Evolutionary conservation across 257 asterid genomes (phyloP), one percentile per base, ranked within the genome.

Genomic region (Cruciata laevipes): DNA sequence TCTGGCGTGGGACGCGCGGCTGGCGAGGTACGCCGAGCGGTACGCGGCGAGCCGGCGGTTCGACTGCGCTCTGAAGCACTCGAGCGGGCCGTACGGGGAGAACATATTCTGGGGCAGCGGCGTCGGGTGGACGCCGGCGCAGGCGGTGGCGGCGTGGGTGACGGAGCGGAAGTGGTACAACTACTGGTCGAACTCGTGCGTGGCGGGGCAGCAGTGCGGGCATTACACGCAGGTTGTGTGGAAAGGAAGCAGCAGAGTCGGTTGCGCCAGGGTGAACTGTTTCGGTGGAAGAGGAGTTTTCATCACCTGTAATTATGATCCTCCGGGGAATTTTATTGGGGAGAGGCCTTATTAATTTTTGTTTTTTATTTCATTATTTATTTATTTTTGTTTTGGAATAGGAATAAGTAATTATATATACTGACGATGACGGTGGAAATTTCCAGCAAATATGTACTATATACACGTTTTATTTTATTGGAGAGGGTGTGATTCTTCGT

Each of bases 101-200:
- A 83, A 83, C 68, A 83, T 81, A 0, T 83, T 83, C 52, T 83
- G 88, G 86, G 86, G 86, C 0, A 68, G 86, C 63, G 86, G 86
- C 7, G 25, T 0, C 7, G 78, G 71, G 37, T 81, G 86, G 86
- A 63, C 66, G 9, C 84, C 88, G 40, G 20, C 58, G n/a, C 79
- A 83, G 69, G 88, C 88, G 4, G 83, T 76, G 1, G 16, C 56
- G 32, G 88, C 80, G 11, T 83, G 88, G 88, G 76, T 63, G 47
- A 62, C 74, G 61, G 88, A 83, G 67, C 61, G 71, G 56, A 47
- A 30, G 21, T 71, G 74, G 25, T 83, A 81, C 71, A 70, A 76
- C 53, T 81, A 83, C 31, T 52, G 73, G 72, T 66, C 75, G 1
- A 83, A 83, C 21, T 73, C 83, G 12, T 83, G 86, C 24, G 71